phyloP scores from a whole-genome alignment of 176 grass and related monocot species.

The Echinochloa phyllopogon region DNA sequence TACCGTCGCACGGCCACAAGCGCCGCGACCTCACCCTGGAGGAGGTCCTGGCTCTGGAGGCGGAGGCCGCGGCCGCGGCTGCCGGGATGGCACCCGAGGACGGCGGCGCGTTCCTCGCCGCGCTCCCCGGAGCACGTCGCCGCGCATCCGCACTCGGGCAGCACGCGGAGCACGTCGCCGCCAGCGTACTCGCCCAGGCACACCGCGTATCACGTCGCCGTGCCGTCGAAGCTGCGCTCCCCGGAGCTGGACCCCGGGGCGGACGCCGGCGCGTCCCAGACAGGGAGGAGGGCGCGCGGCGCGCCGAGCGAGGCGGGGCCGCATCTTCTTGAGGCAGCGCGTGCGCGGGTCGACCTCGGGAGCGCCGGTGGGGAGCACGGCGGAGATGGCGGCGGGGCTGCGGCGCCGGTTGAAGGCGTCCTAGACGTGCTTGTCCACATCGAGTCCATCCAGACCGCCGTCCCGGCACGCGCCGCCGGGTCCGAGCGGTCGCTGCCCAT shows the following conservation, averaged over 20 bases:
- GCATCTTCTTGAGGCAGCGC: slow-evolving; percentile 82
- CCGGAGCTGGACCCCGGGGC: slow-evolving; percentile 50
- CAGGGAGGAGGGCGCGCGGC: slow-evolving; percentile 62
- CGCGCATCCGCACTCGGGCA: too few species aligned
- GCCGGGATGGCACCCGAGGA: too few species aligned
- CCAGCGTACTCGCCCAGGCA: too few species aligned
- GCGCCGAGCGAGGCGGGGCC: slow-evolving; percentile 50
- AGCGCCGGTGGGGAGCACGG: slow-evolving; percentile 57
- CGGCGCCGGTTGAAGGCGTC: slow-evolving; percentile 83
- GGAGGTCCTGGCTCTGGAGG: too few species aligned
- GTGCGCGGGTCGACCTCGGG: slow-evolving; percentile 77
- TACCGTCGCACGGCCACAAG: too few species aligned
- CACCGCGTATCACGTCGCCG: slow-evolving; percentile 84
- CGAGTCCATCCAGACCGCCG: slow-evolving; percentile 68
- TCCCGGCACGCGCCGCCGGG: slow-evolving; percentile 44
- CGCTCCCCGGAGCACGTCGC: too few species aligned
- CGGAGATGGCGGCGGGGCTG: slow-evolving; percentile 67
- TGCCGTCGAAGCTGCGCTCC: slow-evolving; percentile 76
- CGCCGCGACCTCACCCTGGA: too few species aligned
- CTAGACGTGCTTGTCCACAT: slow-evolving; percentile 65
- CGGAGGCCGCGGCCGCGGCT: too few species aligned
- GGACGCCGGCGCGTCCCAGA: slow-evolving; percentile 62
- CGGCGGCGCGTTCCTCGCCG: too few species aligned
- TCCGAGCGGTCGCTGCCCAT: slow-evolving; percentile 47
- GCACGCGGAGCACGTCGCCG: too few species aligned